A percentile compares a stretch with the other conserved stretches of the same genome.
phyloP scores from a whole-genome alignment of 441 rosid species.

The Erodium moschatum region DNA sequence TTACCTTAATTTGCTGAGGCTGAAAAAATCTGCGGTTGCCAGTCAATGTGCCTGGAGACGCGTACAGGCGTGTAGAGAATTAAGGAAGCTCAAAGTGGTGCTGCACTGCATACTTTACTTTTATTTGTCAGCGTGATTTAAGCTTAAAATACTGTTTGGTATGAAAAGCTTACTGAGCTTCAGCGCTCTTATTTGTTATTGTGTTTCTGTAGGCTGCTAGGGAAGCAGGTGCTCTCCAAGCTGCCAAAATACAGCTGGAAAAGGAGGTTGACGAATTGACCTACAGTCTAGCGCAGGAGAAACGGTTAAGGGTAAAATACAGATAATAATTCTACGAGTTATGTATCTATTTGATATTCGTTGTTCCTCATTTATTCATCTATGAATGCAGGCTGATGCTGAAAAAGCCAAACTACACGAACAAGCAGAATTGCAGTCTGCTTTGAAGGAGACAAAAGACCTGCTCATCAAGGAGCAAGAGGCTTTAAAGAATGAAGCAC shows the following conservation, averaged over 20 bases:
- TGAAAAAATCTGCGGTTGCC: conserved; percentile 54
- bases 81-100: conserved; percentile 70
- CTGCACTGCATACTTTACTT: conserved; percentile 20
- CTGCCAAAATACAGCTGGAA: conserved; percentile 75
- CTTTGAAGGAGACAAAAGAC: conserved; percentile 55
- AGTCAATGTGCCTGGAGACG: conserved; percentile 77
- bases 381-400: conserved; percentile 54
- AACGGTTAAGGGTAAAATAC: conserved; percentile 53
- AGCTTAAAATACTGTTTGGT: conserved; percentile 1
- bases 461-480: conserved; percentile 63
- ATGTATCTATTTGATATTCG: background rate
- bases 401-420: conserved; percentile 69
- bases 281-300: conserved; percentile 63
- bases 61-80: conserved; percentile 59
- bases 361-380: conserved; percentile 18
- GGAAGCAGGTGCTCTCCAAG: conserved; percentile 93
- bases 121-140: conserved; percentile 5
- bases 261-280: conserved; percentile 86
- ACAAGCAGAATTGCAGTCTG: conserved; percentile 36
- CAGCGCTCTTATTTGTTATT: background rate
- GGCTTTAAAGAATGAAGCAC: conserved; percentile 23
- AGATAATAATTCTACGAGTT: background rate
- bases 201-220: conserved; percentile 60
- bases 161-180: background rate
- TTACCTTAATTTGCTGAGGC: conserved; percentile 32